Evolutionary conservation across 106 monocot species (phyloP).

Genomic region (Dendrobium nobile): DNA sequence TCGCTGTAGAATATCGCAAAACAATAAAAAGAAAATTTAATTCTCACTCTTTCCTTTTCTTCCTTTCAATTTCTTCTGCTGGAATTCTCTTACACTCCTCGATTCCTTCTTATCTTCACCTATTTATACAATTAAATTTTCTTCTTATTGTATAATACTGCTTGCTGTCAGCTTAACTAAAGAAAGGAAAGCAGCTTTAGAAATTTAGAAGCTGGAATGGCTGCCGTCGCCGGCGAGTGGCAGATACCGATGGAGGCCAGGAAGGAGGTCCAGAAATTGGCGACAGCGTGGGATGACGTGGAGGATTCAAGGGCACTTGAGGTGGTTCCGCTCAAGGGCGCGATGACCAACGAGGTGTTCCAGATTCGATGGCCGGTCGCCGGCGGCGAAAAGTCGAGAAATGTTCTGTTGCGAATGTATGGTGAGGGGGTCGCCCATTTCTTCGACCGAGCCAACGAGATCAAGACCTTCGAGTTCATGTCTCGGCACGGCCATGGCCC

Average conservation of each 20-base stretch:
- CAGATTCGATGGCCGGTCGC: constrained; percentile 47
- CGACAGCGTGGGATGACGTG: constrained; percentile 56
- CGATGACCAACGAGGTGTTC: constrained; percentile 73
- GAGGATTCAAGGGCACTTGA: constrained; percentile 41
- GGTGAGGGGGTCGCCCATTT: constrained; percentile 78
- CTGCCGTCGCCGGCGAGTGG: background rate
- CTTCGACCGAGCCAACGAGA: constrained; percentile 74
- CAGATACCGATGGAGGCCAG: constrained; percentile 54
- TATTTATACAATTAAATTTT: no score
- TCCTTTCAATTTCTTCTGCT: no score
- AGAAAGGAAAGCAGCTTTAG: no score
- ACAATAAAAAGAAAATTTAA: no score
- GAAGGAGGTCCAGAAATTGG: constrained; percentile 35
- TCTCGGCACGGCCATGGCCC: constrained; percentile 83
- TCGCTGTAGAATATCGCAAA: no score
- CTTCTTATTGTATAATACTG: no score
- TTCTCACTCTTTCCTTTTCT: no score
- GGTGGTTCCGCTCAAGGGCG: constrained; percentile 57
- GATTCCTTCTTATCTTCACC: no score
- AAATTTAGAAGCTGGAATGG: no score
- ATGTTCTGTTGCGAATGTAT: constrained; percentile 73
- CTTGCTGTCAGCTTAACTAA: no score
- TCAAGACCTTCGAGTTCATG: constrained; percentile 78
- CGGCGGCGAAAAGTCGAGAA: constrained; percentile 13
- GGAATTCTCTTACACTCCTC: no score